A percentile compares a stretch with the other conserved stretches of the same genome.
Conservation (phyloP, 169 alveolate genomes). For the Cryptosporidium sp. region DNA sequence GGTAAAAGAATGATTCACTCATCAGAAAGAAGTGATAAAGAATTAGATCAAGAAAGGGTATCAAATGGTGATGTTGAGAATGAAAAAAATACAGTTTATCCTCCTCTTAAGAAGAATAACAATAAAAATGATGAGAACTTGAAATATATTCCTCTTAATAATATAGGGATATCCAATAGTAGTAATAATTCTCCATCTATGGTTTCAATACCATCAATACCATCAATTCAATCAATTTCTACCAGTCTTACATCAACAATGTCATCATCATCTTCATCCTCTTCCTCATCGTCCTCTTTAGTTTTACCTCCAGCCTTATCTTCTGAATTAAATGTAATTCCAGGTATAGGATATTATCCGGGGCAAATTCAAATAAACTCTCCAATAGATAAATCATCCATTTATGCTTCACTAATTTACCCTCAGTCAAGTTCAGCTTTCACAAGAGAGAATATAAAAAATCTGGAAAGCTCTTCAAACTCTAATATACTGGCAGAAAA, state of each 20-base stretch:
- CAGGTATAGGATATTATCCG: background rate
- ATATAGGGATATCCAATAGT: background rate
- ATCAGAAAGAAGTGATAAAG: background rate
- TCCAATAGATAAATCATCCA: conserved; percentile 20
- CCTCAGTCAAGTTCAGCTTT: conserved; percentile 24
- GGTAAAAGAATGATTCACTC: background rate
- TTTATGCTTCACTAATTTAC: background rate
- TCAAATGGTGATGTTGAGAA: background rate
- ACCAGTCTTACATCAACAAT: conserved; percentile 24
- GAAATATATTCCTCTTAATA: background rate
- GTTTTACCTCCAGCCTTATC: background rate
- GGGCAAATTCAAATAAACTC: conserved; percentile 10
- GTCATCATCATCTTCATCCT: background rate
- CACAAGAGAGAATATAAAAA: background rate
- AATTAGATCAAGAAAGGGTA: background rate
- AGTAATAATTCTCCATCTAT: background rate
- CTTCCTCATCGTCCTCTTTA: background rate
- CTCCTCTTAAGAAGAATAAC: conserved; percentile 21
- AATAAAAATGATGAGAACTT: background rate
- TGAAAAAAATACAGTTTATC: background rate
- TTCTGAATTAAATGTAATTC: background rate
- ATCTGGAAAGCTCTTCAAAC: background rate
- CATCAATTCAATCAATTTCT: background rate
- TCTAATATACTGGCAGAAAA: background rate
- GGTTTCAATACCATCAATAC: conserved; percentile 7